Evolutionary conservation across 2,329 filamentous ascomycete species (phyloP).

Genomic region (Fusarium sp.): DNA sequence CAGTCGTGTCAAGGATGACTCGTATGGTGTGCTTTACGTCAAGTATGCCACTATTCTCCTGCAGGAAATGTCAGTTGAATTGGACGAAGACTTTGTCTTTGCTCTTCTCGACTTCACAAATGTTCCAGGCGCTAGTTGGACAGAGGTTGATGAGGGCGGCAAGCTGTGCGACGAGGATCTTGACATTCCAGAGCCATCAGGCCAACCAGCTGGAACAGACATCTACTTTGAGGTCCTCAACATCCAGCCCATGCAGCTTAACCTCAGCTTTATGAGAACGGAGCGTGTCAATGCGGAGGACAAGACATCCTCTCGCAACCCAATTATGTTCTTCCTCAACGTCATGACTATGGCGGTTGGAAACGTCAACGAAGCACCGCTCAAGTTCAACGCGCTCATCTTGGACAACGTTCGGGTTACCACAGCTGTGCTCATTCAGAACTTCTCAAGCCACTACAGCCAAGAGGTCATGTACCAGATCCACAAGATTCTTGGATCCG

Average conservation of each 20-base stretch:
- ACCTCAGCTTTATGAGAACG: conserved; percentile 96
- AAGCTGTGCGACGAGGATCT: conserved; percentile 89
- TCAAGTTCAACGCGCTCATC: conserved; percentile 92
- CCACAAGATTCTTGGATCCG: conserved; percentile 96
- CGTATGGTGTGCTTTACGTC: conserved; percentile 97
- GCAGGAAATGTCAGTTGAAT: conserved; percentile 97
- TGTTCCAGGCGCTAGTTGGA: conserved; percentile 88
- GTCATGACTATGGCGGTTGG: conserved; percentile 99
- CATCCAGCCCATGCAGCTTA: conserved; percentile 97
- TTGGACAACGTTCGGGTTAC: conserved; percentile 96
- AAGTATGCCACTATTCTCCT: conserved; percentile 95
- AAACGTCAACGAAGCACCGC: conserved; percentile 97
- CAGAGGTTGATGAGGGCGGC: conserved; percentile 74
- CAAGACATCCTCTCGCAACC: conserved; percentile 89
- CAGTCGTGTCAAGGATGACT: conserved; percentile 96
- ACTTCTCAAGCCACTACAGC: conserved; percentile 93
- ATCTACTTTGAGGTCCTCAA: conserved; percentile 98
- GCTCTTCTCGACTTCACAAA: conserved; percentile 95
- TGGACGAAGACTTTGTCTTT: conserved; percentile 98
- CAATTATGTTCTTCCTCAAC: conserved; percentile 98
- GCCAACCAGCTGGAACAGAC: conserved; percentile 86
- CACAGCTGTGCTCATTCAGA: conserved; percentile 82
- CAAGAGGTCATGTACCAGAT: conserved; percentile 96
- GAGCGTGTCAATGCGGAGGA: conserved; percentile 97
- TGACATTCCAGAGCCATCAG: conserved; percentile 90